Conservation (phyloP, 352 stramenopile species). For the Phytophthora pinifolia region DNA sequence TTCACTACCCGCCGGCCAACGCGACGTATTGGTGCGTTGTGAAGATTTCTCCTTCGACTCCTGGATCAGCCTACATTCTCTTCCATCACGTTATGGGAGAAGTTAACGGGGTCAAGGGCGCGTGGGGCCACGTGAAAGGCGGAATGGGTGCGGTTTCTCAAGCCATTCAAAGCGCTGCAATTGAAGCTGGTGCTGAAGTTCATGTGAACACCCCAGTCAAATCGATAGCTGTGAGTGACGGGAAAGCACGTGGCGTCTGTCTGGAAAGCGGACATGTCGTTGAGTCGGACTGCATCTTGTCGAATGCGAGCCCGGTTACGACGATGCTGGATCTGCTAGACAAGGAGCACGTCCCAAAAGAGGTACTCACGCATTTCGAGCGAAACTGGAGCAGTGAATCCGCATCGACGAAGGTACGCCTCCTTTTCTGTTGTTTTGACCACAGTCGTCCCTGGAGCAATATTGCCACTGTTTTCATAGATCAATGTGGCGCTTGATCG, state of each 20-base stretch:
- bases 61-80: conserved; percentile 89
- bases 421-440: not conserved
- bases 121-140: conserved; percentile 90
- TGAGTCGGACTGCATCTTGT: conserved; percentile 66
- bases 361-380: conserved; percentile 69
- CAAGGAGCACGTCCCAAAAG: conserved; percentile 46
- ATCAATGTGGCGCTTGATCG: conserved; percentile 89
- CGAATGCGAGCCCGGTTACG: conserved; percentile 73
- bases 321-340: conserved; percentile 87
- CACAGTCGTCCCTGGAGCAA: not conserved
- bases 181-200: conserved; percentile 69
- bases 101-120: conserved; percentile 84
- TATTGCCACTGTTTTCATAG: conserved; percentile 29
- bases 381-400: conserved; percentile 84
- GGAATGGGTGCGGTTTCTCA: conserved; percentile 87
- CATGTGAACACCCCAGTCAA: conserved; percentile 64
- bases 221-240: conserved; percentile 55
- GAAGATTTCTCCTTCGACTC: conserved; percentile 77
- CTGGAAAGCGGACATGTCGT: conserved; percentile 56
- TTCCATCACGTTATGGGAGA: conserved; percentile 94
- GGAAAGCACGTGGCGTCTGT: conserved; percentile 58
- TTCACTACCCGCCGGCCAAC: too few species aligned
- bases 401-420: conserved; percentile 68
- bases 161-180: conserved; percentile 61
- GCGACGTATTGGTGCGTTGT: not conserved